Evolutionary conservation across 495 filamentous ascomycete genomes (phyloP), one percentile per base, ranked within the genome.

Genomic region (Daldinia caldariorum): DNA sequence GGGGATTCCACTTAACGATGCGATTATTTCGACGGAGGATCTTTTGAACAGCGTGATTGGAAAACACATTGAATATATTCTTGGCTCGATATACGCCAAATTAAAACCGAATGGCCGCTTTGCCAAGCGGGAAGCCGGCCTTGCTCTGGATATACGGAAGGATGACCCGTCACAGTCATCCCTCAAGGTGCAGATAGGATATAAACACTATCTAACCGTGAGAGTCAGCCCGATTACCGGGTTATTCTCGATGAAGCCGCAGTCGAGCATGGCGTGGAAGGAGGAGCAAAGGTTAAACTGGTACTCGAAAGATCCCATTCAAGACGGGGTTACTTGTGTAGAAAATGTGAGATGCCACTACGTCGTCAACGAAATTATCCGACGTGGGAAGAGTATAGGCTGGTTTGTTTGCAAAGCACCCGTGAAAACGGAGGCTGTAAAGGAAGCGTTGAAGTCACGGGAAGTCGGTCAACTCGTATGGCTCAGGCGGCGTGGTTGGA

Each of bases 31-130:
- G 0, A 84, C 92, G 67, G 91, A 96, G 72, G 67, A 76, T 14
- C 85, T 96, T 20, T 75, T 98, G 50, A 89, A 89, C 68, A 83
- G 85, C 43, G 88, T 93, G 34, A 91, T 97, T 70, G 90, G 89
- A 26, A 82, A 86, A 61, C 95, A 99, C 71, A 86, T 88, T 34
- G 86, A 83, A 41, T 79, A 90, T 63, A 85, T 92, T 13, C 80
- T 98, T 4, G 82, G 77, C 4, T 82, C 83, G 2, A 88, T 90
- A 2, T 87, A 88, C 58, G 77, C 82, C 18, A 86, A 79, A 35
- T 78, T 98, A 53, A 75, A 79, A 26, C 76, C 78, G 39, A 82
- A 84, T 39, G 80, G 83, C 5, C 82, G 93, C 9, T 94, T 89
- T 72, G 80, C 84, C 2, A 80, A 78, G 32, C 80, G 82, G 18